phyloP scores from a whole-genome alignment of 2,329 filamentous ascomycete genomes.

The Trichoderma breve region DNA sequence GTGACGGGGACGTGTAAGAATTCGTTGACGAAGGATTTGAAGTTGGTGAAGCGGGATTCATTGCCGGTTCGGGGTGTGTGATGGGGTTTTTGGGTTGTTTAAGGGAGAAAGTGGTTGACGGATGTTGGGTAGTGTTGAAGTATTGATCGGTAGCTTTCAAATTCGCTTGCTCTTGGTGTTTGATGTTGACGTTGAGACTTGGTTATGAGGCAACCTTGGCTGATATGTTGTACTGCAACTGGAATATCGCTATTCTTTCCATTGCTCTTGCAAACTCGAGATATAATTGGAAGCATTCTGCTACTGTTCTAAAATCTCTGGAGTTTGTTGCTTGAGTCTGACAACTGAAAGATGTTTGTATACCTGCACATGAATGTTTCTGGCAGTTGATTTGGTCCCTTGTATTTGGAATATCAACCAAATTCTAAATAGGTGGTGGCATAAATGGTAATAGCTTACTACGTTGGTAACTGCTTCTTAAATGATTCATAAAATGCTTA shows the following conservation, averaged over 20 bases:
- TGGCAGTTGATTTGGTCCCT: neutral
- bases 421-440: neutral
- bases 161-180: neutral
- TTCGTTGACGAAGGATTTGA: constrained; percentile 32
- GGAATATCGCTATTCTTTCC: neutral
- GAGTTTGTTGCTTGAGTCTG: neutral
- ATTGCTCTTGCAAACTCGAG: neutral
- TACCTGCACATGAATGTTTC: neutral
- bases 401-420: neutral
- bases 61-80: constrained; percentile 26
- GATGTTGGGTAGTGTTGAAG: neutral
- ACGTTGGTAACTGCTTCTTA: neutral
- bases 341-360: neutral
- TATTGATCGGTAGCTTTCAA: neutral
- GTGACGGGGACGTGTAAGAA: constrained; percentile 34
- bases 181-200: neutral
- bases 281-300: neutral
- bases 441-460: neutral
- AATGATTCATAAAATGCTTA: neutral
- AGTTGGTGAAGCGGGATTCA: neutral
- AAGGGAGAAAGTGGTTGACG: neutral
- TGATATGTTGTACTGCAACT: neutral
- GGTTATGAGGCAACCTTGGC: neutral
- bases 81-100: neutral
- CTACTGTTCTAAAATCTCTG: neutral